phyloP scores from a whole-genome alignment of 73 alveolate species.

The Paramecium octaurelia region DNA sequence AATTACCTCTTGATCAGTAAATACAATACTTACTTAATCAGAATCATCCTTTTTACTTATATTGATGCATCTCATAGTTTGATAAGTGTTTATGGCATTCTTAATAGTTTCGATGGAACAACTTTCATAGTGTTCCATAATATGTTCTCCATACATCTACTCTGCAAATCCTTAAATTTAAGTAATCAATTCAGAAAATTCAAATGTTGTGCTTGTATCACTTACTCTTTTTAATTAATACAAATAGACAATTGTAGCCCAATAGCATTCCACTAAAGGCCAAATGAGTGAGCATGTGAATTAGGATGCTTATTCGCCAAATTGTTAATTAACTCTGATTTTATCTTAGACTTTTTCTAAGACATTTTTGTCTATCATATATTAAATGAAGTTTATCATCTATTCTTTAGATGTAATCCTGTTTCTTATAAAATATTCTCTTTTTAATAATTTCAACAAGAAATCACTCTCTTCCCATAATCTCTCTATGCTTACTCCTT shows the following conservation, averaged over 20 bases:
- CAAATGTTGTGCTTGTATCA: background rate
- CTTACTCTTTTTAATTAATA: constrained; percentile 64
- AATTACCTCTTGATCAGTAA: constrained; percentile 19
- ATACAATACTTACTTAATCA: background rate
- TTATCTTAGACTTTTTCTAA: constrained; percentile 45
- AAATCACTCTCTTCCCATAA: constrained; percentile 75
- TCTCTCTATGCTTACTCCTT: constrained; percentile 72
- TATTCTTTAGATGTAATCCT: constrained; percentile 46
- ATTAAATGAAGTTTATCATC: constrained; percentile 46
- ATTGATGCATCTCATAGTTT: constrained; percentile 31
- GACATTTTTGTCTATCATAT: constrained; percentile 68
- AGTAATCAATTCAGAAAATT: constrained; percentile 49
- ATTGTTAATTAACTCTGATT: constrained; percentile 39
- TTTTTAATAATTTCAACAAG: constrained; percentile 63
- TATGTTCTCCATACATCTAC: constrained; percentile 77
- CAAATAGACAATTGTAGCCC: constrained; percentile 79
- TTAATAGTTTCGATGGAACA: constrained; percentile 79
- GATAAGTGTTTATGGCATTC: constrained; percentile 66
- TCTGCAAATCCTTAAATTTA: constrained; percentile 84
- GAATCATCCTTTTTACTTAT: background rate
- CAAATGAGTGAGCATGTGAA: constrained; percentile 78
- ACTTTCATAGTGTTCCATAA: constrained; percentile 71
- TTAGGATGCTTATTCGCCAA: constrained; percentile 64
- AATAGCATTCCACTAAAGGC: constrained; percentile 90
- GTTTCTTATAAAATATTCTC: constrained; percentile 74